Percentiles rank a stretch among this genome's conserved stretches.
Conservation (phyloP, 1,284 basidiomycete species). For the Heliocybe sulcata region DNA sequence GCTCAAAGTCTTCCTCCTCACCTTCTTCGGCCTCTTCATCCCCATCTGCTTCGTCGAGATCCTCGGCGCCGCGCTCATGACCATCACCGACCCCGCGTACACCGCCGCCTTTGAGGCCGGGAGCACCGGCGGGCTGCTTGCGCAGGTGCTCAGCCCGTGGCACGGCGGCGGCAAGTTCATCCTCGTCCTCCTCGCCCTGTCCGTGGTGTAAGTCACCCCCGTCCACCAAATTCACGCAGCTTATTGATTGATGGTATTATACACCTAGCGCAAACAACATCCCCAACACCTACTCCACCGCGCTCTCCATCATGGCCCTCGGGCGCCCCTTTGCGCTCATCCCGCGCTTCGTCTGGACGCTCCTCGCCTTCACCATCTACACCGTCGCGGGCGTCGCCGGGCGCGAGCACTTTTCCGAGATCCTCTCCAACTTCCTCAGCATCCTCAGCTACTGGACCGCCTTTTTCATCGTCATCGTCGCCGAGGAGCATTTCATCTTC, state of each 20-base stretch:
- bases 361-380: slow-evolving; percentile 44
- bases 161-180: slow-evolving; percentile 51
- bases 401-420: slow-evolving; percentile 50
- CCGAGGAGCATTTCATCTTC: slow-evolving; percentile 54
- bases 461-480: slow-evolving; percentile 51
- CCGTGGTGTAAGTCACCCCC: slow-evolving; percentile 32
- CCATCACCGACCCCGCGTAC: slow-evolving; percentile 46
- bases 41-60: slow-evolving; percentile 48
- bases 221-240: too few relatives aligned
- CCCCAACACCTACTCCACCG: slow-evolving; percentile 52
- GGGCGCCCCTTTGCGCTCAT: slow-evolving; percentile 46
- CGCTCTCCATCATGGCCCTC: slow-evolving; percentile 48
- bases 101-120: slow-evolving; percentile 36
- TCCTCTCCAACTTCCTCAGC: slow-evolving; percentile 45
- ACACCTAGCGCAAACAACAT: slow-evolving; percentile 45
- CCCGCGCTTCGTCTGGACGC: slow-evolving; percentile 55
- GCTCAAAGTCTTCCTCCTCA: slow-evolving; percentile 43
- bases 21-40: slow-evolving; percentile 52
- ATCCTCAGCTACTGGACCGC: slow-evolving; percentile 63
- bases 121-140: slow-evolving; percentile 41
- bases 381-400: slow-evolving; percentile 58
- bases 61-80: slow-evolving; percentile 49
- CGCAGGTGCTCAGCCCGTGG: slow-evolving; percentile 36
- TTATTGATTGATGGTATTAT: neutral
- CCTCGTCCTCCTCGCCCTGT: slow-evolving; percentile 49